Evolutionary conservation across 2,329 filamentous ascomycete genomes (phyloP).

Genomic region (Grosmannia clavigera): DNA sequence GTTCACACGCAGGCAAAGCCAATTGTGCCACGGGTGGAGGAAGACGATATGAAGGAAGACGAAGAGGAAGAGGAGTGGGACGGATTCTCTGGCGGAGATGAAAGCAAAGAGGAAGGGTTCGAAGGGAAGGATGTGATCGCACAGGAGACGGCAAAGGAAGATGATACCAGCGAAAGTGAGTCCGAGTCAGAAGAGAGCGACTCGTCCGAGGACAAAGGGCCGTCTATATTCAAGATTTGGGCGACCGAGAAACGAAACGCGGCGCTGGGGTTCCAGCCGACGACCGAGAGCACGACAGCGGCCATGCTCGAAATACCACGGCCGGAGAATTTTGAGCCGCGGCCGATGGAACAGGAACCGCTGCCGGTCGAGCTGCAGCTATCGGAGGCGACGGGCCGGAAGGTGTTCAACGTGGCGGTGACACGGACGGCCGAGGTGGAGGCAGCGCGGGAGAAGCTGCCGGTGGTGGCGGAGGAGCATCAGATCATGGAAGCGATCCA

Average conservation of each 20-base stretch:
- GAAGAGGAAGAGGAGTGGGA: slow-evolving; percentile 18
- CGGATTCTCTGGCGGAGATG: slow-evolving; percentile 1
- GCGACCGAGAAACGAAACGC: slow-evolving; percentile 77
- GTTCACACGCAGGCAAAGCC: slow-evolving; percentile 49
- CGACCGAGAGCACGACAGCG: slow-evolving; percentile 18
- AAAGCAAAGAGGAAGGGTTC: slow-evolving; percentile 18
- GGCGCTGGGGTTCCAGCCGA: slow-evolving; percentile 53
- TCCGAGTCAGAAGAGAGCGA: slow-evolving; percentile 24
- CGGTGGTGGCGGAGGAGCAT: slow-evolving; percentile 90
- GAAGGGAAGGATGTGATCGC: slow-evolving; percentile 8
- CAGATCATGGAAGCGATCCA: slow-evolving; percentile 97
- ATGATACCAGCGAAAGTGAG: slow-evolving; percentile 20
- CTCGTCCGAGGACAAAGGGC: slow-evolving; percentile 17
- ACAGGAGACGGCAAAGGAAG: slow-evolving; percentile 15
- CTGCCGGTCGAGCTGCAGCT: slow-evolving; percentile 53
- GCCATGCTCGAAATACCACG: slow-evolving; percentile 38
- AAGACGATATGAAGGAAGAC: slow-evolving; percentile 12
- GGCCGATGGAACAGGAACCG: slow-evolving; percentile 58
- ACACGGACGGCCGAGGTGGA: slow-evolving; percentile 62
- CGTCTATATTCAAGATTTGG: slow-evolving; percentile 83
- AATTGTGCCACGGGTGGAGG: slow-evolving; percentile 10
- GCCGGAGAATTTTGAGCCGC: slow-evolving; percentile 50
- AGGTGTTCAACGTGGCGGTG: slow-evolving; percentile 65
- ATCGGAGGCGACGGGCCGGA: slow-evolving; percentile 48
- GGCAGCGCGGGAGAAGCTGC: slow-evolving; percentile 63